Evolutionary conservation across 1,139 yeast genomes (phyloP).

Genomic region (Debaryomyces fabryi): DNA sequence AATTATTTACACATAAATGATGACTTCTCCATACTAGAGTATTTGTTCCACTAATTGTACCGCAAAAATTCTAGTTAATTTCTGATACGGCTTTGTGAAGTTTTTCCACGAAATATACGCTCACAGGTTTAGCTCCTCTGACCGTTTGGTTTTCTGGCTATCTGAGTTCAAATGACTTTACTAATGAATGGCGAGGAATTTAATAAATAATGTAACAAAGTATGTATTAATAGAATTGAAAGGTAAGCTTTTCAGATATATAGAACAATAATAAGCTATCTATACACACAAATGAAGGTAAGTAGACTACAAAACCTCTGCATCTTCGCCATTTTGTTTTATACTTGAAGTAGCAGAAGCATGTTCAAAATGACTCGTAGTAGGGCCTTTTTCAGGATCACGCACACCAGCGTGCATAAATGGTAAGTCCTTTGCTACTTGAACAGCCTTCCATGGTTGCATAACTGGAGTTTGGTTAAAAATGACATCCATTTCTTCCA

Average conservation of each 20-base stretch:
- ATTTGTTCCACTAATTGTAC: background rate
- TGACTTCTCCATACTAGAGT: background rate
- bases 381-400: constrained; percentile 9
- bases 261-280: background rate
- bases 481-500: constrained; percentile 47
- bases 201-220: background rate
- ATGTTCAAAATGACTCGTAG: constrained; percentile 17
- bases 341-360: background rate
- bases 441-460: constrained; percentile 43
- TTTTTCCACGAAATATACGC: too few relatives aligned
- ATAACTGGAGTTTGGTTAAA: constrained; percentile 38
- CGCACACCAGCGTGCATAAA: constrained; percentile 20
- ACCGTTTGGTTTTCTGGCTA: too few relatives aligned
- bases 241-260: background rate
- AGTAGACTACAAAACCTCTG: background rate
- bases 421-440: constrained; percentile 39
- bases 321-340: background rate
- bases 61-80: background rate
- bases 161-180: too few relatives aligned
- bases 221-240: background rate
- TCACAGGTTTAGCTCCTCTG: too few relatives aligned
- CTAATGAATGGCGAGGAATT: background rate
- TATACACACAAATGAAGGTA: background rate
- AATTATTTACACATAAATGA: background rate
- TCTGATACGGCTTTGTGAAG: background rate